Conservation (phyloP, 2,329 filamentous ascomycete species). For the Colletotrichum echinochloae region DNA sequence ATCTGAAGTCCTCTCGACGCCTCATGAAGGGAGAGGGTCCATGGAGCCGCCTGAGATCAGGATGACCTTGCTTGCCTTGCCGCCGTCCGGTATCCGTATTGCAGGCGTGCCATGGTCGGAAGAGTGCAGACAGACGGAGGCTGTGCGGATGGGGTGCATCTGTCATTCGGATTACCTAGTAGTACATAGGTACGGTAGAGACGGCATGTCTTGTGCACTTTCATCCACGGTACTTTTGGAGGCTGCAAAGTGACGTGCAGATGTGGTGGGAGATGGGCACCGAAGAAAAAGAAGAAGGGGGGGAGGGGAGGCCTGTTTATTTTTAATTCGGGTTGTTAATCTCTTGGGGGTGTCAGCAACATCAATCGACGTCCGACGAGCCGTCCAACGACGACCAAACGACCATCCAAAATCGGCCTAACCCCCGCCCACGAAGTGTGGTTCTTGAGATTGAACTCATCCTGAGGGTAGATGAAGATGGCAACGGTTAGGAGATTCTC, state of each 20-base stretch:
- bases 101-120: not conserved
- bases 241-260: slow-evolving; percentile 25
- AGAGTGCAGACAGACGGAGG: slow-evolving; percentile 4
- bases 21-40: not conserved
- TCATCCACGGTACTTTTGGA: slow-evolving; percentile 1
- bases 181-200: no score
- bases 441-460: slow-evolving; percentile 13
- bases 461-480: slow-evolving; percentile 16
- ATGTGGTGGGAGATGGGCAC: not conserved
- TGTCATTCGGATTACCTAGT: not conserved
- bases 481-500: slow-evolving; percentile 10
- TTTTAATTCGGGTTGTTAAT: slow-evolving; percentile 29
- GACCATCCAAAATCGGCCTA: slow-evolving; percentile 6
- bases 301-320: slow-evolving; percentile 11
- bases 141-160: not conserved
- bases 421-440: slow-evolving; percentile 7
- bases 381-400: not conserved
- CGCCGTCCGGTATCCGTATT: not conserved
- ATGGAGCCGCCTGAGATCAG: slow-evolving; percentile 3
- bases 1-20: slow-evolving; percentile 3
- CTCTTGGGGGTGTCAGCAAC: slow-evolving; percentile 19
- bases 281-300: not conserved
- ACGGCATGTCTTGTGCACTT: not conserved
- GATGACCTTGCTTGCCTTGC: slow-evolving; percentile 24
- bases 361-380: not conserved